Evolutionary conservation across 192 early-diverging fungal species (phyloP).

Genomic region (Umbelopsis isabellina): DNA sequence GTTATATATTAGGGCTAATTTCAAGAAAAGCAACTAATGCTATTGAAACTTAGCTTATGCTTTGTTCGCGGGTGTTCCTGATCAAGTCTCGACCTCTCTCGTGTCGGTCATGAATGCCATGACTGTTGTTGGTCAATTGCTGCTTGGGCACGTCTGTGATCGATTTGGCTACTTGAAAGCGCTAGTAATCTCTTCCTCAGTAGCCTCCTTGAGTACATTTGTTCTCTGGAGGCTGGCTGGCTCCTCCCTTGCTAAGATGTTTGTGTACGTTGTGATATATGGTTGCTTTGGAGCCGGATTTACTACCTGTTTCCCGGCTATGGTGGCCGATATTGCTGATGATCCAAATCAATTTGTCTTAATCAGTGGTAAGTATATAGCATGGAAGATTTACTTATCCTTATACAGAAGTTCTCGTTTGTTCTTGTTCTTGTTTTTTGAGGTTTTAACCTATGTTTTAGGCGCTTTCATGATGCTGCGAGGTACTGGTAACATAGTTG

Average conservation of each 20-base stretch:
- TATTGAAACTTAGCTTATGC: slow-evolving; percentile 11
- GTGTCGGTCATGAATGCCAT: slow-evolving; percentile 22
- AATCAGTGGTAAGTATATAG: too few species aligned
- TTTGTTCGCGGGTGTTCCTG: not conserved
- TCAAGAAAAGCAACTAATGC: not conserved
- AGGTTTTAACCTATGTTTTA: not conserved
- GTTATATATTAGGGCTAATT: too few species aligned
- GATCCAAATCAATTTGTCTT: too few species aligned
- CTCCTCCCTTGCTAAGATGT: not conserved
- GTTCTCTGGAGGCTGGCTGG: slow-evolving; percentile 20
- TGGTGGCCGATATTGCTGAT: slow-evolving; percentile 20
- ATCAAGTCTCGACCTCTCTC: slow-evolving; percentile 3
- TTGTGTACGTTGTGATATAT: slow-evolving; percentile 17
- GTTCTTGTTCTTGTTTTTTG: too few species aligned
- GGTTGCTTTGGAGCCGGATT: slow-evolving; percentile 2
- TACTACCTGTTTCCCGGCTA: slow-evolving; percentile 10
- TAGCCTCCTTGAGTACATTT: slow-evolving; percentile 8
- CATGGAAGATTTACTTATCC: too few species aligned
- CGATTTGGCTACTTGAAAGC: slow-evolving; percentile 9
- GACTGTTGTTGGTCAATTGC: slow-evolving; percentile 19
- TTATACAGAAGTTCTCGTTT: too few species aligned
- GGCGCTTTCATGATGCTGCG: slow-evolving; percentile 21
- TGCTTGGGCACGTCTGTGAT: slow-evolving; percentile 16
- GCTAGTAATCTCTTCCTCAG: slow-evolving; percentile 2
- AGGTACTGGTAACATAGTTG: slow-evolving; percentile 21